Base-by-base conservation (phyloP, 345 rosid species). In the Populus simonii region DNA sequence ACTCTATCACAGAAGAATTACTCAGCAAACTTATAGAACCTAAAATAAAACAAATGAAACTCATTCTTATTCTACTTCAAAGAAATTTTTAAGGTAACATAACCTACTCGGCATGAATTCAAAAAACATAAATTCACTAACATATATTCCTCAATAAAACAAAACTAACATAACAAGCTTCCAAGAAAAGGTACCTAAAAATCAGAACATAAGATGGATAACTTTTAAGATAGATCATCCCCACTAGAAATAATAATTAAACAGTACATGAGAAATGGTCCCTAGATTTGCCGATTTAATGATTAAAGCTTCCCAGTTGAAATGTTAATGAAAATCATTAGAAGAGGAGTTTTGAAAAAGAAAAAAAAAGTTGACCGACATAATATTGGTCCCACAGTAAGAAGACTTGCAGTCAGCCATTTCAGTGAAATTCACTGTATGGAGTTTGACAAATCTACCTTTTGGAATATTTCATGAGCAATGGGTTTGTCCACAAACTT, bases 1-100 rank as follows among this genome's bases (percentile, higher is more conserved):
- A 79, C 97, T 92, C 98, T 91, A 89, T 73, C 10, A 55, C 31
- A 72, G 55, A 57, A 41, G 17, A 39, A 51, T 55, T 66, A 55
- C 57, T 73, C 67, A 73, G 29, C 39, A 55, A 61, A 78, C 72
- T n/a, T 57, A 20, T 53, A 9, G 27, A 66, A 78, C 49, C 8
- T 43, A 71, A 66, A 36, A 11, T 17, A 51, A 61, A 68, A 12
- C 8, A 29, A 13, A 61, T 13, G 45, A 31, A 43, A 70, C 68
- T 55, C 66, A 63, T 27, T 1, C 63, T 31, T 76, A 79, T 45
- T 51, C 39, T 11, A 53, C 73, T 73, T 53, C 65, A 20, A 33
- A 16, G 41, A 36, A 43, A 53, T 36, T 70, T 68, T 35, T 74
- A 57, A 66, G 72, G 47, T 41, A 53, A 39, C 31, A 63, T 65